phyloP scores from a whole-genome alignment of 306 rosid species.

The Castanea sativa region DNA sequence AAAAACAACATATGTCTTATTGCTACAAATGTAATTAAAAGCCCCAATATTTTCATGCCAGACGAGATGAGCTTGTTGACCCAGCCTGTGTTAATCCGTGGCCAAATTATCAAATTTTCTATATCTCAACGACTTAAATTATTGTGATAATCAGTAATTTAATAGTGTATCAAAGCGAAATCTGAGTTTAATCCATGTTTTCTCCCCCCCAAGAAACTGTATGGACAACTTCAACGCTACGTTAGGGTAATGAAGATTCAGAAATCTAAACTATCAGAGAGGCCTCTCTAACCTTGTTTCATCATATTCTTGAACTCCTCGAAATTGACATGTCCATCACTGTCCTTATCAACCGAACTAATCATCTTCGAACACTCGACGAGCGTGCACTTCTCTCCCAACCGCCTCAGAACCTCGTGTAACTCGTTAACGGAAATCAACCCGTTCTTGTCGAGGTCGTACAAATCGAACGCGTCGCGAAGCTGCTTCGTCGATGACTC shows the following conservation, averaged over 20 bases:
- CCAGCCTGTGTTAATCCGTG: too few relatives aligned
- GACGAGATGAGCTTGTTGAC: too few relatives aligned
- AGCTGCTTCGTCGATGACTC: slow-evolving; percentile 45
- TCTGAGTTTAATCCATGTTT: too few relatives aligned
- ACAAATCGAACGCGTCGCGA: slow-evolving; percentile 81
- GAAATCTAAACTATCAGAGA: slow-evolving; percentile 16
- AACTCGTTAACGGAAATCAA: slow-evolving; percentile 68
- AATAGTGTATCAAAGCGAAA: too few relatives aligned
- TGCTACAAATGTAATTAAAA: too few relatives aligned
- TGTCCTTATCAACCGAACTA: slow-evolving; percentile 77
- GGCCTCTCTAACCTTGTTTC: slow-evolving; percentile 32
- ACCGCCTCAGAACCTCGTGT: slow-evolving; percentile 57
- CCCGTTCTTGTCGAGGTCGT: slow-evolving; percentile 88
- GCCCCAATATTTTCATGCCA: too few relatives aligned
- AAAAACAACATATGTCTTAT: too few relatives aligned
- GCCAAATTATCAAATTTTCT: too few relatives aligned
- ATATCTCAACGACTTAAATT: too few relatives aligned
- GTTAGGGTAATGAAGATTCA: neutral
- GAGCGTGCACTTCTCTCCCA: slow-evolving; percentile 80
- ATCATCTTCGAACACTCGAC: slow-evolving; percentile 74
- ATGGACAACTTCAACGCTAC: too few relatives aligned
- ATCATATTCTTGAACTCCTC: slow-evolving; percentile 98
- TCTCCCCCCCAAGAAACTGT: too few relatives aligned
- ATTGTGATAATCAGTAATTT: too few relatives aligned
- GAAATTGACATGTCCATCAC: slow-evolving; percentile 83